These are phyloP conservation scores for Citrus hindsii DNA, from an alignment of 345 rosid species.

Conservation along the genomic window DNA sequence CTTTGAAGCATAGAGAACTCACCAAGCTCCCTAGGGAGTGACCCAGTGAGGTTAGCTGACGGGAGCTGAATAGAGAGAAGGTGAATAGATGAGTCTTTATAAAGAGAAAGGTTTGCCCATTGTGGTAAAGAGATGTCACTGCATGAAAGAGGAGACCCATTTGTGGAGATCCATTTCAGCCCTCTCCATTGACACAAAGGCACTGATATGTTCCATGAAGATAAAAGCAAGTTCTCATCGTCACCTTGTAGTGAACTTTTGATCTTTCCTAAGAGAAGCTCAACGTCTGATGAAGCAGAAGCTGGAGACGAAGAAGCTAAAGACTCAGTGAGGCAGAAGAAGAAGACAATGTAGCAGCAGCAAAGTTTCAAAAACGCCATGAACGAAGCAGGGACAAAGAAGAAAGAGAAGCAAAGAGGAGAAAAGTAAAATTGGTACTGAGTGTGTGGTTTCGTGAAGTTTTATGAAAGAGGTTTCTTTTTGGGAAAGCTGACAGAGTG, in stretches of 20 bases:
- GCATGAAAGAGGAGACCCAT: slow-evolving; percentile 62
- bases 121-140: slow-evolving; percentile 56
- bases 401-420: slow-evolving; percentile 10
- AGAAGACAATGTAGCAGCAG: slow-evolving; percentile 28
- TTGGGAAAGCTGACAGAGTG: slow-evolving; percentile 48
- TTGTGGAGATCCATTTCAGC: slow-evolving; percentile 81
- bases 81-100: slow-evolving; percentile 71
- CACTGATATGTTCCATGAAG: slow-evolving; percentile 87
- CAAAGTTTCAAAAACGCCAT: slow-evolving; percentile 53
- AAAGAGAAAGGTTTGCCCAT: slow-evolving; percentile 67
- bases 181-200: slow-evolving; percentile 98
- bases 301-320: slow-evolving; percentile 34
- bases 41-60: slow-evolving; percentile 92
- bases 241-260: slow-evolving; percentile 79
- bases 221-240: slow-evolving; percentile 70
- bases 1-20: slow-evolving; percentile 87
- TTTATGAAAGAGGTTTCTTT: slow-evolving; percentile 27
- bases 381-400: slow-evolving; percentile 30
- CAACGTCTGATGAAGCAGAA: slow-evolving; percentile 59
- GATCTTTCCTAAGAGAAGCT: slow-evolving; percentile 68
- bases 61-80: slow-evolving; percentile 84
- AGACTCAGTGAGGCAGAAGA: slow-evolving; percentile 22
- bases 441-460: slow-evolving; percentile 24
- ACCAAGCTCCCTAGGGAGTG: slow-evolving; percentile 85
- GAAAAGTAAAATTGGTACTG: slow-evolving; percentile 8